Conservation (phyloP, 208 protist species). For the Kentomonas sorsogonicus region DNA sequence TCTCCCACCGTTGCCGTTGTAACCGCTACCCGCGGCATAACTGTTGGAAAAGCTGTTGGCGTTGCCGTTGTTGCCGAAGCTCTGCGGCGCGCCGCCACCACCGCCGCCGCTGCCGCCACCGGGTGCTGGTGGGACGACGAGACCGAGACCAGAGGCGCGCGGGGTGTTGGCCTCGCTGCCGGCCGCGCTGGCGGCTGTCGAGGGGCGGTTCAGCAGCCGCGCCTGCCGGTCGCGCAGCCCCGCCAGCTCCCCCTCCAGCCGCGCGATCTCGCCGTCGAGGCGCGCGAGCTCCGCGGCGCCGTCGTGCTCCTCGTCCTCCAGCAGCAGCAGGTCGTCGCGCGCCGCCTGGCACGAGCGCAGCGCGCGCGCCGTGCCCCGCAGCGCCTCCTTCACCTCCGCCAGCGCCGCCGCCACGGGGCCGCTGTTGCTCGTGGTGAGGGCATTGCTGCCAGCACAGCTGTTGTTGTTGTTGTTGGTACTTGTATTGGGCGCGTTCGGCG, state of each 20-base stretch:
- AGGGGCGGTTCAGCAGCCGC: slow-evolving; percentile 31
- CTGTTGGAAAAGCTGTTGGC: too few relatives aligned
- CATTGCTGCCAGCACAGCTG: background rate
- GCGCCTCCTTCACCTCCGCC: slow-evolving; percentile 43
- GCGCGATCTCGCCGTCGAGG: slow-evolving; percentile 33
- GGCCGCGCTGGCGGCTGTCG: background rate
- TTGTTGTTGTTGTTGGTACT: slow-evolving; percentile 1
- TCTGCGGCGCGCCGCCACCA: too few relatives aligned
- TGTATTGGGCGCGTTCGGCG: too few relatives aligned
- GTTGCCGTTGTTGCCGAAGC: too few relatives aligned
- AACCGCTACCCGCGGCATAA: too few relatives aligned
- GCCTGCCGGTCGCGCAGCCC: slow-evolving; percentile 43
- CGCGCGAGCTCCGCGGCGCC: slow-evolving; percentile 21
- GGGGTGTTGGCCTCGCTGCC: slow-evolving; percentile 14
- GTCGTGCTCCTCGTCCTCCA: slow-evolving; percentile 73
- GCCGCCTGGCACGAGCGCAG: slow-evolving; percentile 47
- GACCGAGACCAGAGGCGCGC: slow-evolving; percentile 6
- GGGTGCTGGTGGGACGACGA: background rate
- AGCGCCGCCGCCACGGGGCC: slow-evolving; percentile 10
- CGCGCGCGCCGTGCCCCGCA: slow-evolving; percentile 18
- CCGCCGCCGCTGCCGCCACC: background rate
- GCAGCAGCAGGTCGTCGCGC: slow-evolving; percentile 62
- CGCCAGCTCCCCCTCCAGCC: slow-evolving; percentile 41
- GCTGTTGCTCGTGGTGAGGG: background rate
- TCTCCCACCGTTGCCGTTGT: too few relatives aligned